A percentile compares a stretch with the other conserved stretches of the same genome.
These are phyloP conservation scores for Akanthomyces lecanii DNA, from an alignment of 2,329 filamentous ascomycete species.

Conservation along the genomic window DNA sequence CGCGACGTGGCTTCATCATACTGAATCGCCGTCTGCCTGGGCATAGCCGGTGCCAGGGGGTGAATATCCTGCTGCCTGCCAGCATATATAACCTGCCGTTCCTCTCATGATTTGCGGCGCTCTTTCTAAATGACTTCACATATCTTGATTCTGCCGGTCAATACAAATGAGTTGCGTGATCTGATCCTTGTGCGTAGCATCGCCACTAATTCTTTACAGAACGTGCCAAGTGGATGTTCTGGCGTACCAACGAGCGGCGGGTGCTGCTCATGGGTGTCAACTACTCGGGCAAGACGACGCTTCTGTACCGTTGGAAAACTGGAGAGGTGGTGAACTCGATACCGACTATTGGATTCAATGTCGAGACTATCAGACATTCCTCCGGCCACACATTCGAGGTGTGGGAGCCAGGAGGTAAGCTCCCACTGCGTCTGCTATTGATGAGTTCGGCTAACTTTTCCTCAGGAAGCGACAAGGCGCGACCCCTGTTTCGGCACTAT, in stretches of 20 bases:
- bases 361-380: conserved; percentile 62
- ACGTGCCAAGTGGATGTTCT: conserved; percentile 5
- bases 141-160: too few species aligned
- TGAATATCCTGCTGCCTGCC: conserved; percentile 2
- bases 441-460: neutral
- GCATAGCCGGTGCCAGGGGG: neutral
- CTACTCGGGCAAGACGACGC: conserved; percentile 65
- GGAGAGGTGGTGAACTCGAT: conserved; percentile 73
- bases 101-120: too few species aligned
- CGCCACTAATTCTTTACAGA: neutral
- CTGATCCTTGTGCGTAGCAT: too few species aligned
- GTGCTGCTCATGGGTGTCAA: conserved; percentile 6
- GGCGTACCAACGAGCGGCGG: conserved; percentile 1
- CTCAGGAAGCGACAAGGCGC: conserved; percentile 27
- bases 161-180: conserved; percentile 5
- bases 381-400: conserved; percentile 23
- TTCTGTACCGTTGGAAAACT: conserved; percentile 79
- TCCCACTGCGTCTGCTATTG: neutral
- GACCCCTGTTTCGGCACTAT: conserved; percentile 27
- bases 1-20: neutral
- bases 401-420: conserved; percentile 29
- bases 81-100: neutral
- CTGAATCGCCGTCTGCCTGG: neutral
- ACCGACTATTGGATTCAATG: conserved; percentile 92
- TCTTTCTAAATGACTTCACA: too few species aligned